These are phyloP conservation scores for Salvia rosmarinus DNA, from an alignment of 257 asterid species.

Conservation along the genomic window DNA sequence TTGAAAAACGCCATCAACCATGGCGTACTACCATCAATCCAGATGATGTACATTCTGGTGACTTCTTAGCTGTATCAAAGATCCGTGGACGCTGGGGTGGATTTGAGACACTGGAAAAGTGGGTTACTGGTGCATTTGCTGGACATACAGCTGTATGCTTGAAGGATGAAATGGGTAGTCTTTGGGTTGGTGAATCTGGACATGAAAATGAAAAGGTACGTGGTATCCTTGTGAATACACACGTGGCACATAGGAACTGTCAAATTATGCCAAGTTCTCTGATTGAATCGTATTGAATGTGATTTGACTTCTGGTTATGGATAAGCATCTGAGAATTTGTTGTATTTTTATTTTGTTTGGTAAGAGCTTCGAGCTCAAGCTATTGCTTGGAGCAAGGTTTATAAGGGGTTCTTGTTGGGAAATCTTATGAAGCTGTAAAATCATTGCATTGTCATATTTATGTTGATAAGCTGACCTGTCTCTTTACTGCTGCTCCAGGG, in stretches of 20 bases:
- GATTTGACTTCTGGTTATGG: too few relatives aligned
- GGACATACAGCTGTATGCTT: slow-evolving; percentile 98
- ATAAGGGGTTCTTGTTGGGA: background rate
- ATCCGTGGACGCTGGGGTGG: slow-evolving; percentile 99
- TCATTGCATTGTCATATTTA: slow-evolving; percentile 6
- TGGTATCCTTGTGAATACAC: background rate
- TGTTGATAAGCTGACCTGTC: slow-evolving; percentile 20
- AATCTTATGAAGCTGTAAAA: slow-evolving; percentile 13
- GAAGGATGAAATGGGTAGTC: slow-evolving; percentile 84
- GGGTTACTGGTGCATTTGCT: slow-evolving; percentile 99
- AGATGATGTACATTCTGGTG: slow-evolving; percentile 87
- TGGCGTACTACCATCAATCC: slow-evolving; percentile 74
- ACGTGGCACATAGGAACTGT: too few relatives aligned
- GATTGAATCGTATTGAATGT: too few relatives aligned
- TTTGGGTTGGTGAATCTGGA: slow-evolving; percentile 99
- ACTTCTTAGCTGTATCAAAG: slow-evolving; percentile 93
- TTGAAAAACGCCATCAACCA: slow-evolving; percentile 75
- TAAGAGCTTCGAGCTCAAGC: too few relatives aligned
- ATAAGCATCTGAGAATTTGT: too few relatives aligned
- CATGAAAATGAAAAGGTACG: slow-evolving; percentile 95
- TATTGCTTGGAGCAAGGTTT: background rate
- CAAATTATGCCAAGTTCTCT: too few relatives aligned
- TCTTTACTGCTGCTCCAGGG: slow-evolving; percentile 62
- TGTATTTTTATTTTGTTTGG: too few relatives aligned
- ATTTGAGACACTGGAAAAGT: slow-evolving; percentile 98